These are phyloP conservation scores for Fusarium phyllophilum DNA, from an alignment of 2,329 filamentous ascomycete species.

Conservation along the genomic window DNA sequence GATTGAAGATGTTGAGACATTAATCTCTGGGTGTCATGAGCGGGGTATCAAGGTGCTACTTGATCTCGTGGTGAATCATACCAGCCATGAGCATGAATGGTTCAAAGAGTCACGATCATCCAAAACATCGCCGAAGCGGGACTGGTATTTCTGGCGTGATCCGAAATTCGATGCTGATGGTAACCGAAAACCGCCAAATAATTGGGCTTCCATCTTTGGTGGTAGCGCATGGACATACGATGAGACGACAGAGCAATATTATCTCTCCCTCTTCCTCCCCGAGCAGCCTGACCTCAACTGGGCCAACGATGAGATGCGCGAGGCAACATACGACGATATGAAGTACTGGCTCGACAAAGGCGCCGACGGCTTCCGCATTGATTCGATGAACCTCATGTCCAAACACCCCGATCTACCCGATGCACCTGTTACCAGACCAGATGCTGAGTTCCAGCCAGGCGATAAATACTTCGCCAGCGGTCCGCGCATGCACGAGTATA, in stretches of 20 bases:
- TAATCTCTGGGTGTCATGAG: conserved; percentile 68
- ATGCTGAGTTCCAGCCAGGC: conserved; percentile 49
- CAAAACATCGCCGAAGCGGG: conserved; percentile 59
- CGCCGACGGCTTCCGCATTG: conserved; percentile 74
- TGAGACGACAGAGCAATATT: conserved; percentile 74
- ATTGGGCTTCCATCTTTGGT: conserved; percentile 55
- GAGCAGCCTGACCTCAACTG: conserved; percentile 84
- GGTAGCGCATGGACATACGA: conserved; percentile 72
- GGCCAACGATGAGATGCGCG: conserved; percentile 73
- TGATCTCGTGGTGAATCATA: conserved; percentile 48
- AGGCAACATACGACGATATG: conserved; percentile 75
- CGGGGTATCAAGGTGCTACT: conserved; percentile 38
- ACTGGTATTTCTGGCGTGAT: conserved; percentile 67
- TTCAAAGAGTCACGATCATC: conserved; percentile 65
- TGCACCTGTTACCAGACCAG: conserved; percentile 53
- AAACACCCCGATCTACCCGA: conserved; percentile 68
- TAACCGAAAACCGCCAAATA: conserved; percentile 54
- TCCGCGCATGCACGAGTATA: conserved; percentile 60
- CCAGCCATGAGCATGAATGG: conserved; percentile 59
- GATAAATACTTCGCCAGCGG: conserved; percentile 62
- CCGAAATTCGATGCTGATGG: conserved; percentile 52
- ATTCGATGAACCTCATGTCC: conserved; percentile 73
- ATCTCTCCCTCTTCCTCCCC: conserved; percentile 75
- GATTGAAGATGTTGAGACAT: conserved; percentile 69
- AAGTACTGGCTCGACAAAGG: conserved; percentile 80